Conservation (phyloP, 1,139 yeast genomes). For the Pichia sp. region DNA sequence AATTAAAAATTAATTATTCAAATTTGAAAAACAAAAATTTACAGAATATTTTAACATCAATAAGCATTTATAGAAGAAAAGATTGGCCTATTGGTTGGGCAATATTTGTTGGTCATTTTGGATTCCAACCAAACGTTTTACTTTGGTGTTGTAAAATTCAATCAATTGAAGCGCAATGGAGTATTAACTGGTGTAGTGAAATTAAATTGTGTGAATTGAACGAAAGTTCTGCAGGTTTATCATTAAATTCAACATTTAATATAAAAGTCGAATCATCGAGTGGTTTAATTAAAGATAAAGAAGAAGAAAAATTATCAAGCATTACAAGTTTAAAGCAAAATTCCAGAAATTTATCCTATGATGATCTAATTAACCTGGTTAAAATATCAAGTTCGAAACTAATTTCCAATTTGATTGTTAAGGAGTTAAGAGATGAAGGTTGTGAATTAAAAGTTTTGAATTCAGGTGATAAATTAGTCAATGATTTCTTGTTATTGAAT, state of each 20-base stretch:
- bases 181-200: conserved; percentile 42
- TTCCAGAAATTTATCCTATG: conserved; percentile 31
- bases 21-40: conserved; percentile 23
- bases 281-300: background rate
- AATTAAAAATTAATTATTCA: conserved; percentile 22
- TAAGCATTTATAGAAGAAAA: conserved; percentile 52
- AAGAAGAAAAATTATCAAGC: too few species aligned
- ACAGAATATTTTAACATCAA: conserved; percentile 19
- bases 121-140: conserved; percentile 41
- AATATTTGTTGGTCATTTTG: conserved; percentile 41
- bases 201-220: conserved; percentile 12
- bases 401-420: conserved; percentile 56
- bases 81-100: conserved; percentile 77
- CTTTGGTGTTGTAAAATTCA: conserved; percentile 64
- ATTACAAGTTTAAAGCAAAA: background rate
- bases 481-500: conserved; percentile 21
- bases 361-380: conserved; percentile 44
- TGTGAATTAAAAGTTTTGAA: conserved; percentile 33
- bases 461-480: conserved; percentile 17
- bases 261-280: background rate
- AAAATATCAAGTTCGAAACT: conserved; percentile 52
- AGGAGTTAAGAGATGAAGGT: conserved; percentile 44
- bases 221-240: background rate
- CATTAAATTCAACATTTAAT: background rate
- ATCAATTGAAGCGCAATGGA: conserved; percentile 59